Evolutionary conservation across 805 yeast species (phyloP).

Genomic region (Barnettozyma pratensis): DNA sequence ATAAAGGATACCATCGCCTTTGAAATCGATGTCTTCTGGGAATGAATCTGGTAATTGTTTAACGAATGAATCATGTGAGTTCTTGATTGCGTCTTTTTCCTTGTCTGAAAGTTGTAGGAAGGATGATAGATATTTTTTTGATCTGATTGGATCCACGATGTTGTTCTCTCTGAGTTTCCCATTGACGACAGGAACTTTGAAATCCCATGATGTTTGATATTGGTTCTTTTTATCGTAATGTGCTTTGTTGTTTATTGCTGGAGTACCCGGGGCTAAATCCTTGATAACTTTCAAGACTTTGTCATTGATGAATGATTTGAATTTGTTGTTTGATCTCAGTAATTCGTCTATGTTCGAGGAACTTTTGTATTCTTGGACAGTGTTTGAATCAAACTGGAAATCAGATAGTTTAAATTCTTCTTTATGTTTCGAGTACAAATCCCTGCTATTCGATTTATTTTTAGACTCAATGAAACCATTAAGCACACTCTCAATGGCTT

Average conservation of each 20-base stretch:
- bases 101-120: constrained; percentile 13
- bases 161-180: constrained; percentile 24
- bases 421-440: background rate
- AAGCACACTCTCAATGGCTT: too few species aligned
- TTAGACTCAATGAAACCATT: too few species aligned
- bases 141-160: constrained; percentile 20
- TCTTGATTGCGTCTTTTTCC: constrained; percentile 15
- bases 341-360: constrained; percentile 8
- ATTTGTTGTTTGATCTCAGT: constrained; percentile 7
- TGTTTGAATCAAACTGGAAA: background rate
- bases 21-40: constrained; percentile 33
- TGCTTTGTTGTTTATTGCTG: constrained; percentile 17
- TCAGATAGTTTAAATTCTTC: background rate
- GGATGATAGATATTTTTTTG: constrained; percentile 19
- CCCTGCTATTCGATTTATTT: background rate
- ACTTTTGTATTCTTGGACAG: background rate
- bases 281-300: constrained; percentile 11
- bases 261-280: constrained; percentile 15
- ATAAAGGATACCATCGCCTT: constrained; percentile 59
- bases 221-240: constrained; percentile 20
- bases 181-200: constrained; percentile 20
- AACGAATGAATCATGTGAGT: constrained; percentile 19
- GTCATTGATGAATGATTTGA: constrained; percentile 18
- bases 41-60: constrained; percentile 34
- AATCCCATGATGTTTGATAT: constrained; percentile 10